Conservation (phyloP, 331 rosid genomes). For the Quercus tomentella region DNA sequence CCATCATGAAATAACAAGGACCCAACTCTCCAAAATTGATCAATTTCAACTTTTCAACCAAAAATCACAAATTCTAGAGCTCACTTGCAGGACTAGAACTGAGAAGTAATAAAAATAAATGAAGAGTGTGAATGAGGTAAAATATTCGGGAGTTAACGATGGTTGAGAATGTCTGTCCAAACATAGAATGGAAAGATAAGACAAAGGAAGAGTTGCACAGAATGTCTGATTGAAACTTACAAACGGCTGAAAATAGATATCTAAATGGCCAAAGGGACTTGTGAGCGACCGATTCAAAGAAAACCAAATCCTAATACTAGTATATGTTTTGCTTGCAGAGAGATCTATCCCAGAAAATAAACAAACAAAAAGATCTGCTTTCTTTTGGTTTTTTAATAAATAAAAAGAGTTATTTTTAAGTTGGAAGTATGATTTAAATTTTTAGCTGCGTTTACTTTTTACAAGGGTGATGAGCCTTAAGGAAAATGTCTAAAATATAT, state of each 20-base stretch:
- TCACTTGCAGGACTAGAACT: neutral
- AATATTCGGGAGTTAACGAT: neutral
- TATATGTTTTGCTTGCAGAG: neutral
- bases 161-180: slow-evolving; percentile 6
- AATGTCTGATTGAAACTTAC: neutral
- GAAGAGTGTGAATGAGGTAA: neutral
- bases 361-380: no score
- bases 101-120: neutral
- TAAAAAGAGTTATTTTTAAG: no score
- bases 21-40: slow-evolving; percentile 7
- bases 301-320: neutral
- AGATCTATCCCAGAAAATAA: neutral
- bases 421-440: no score
- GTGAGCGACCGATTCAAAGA: neutral
- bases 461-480: no score
- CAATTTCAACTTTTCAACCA: slow-evolving; percentile 19
- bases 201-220: slow-evolving; percentile 6
- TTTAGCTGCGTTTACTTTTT: no score
- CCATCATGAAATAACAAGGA: slow-evolving; percentile 42
- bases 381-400: no score
- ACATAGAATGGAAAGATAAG: neutral
- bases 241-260: neutral
- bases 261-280: neutral
- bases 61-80: neutral
- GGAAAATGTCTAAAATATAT: no score